phyloP scores from a whole-genome alignment of 495 filamentous ascomycete species.

The Astrocystis sublimbata region DNA sequence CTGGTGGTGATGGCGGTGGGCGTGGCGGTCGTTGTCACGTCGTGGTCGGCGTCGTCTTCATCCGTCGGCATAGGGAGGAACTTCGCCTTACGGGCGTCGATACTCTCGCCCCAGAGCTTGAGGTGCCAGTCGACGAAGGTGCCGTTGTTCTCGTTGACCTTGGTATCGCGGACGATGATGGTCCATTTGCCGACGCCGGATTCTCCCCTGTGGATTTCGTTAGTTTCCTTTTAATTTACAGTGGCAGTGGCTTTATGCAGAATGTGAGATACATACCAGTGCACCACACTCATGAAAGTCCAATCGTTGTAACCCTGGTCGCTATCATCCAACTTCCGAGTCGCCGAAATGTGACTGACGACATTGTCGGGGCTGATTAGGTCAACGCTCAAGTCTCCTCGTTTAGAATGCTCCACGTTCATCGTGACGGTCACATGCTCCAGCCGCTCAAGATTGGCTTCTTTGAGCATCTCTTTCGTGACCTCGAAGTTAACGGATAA shows the following conservation, averaged over 20 bases:
- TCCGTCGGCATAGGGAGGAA: constrained; percentile 82
- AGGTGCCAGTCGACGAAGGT: constrained; percentile 90
- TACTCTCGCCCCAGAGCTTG: constrained; percentile 87
- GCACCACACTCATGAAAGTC: constrained; percentile 98
- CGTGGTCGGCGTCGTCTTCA: constrained; percentile 80
- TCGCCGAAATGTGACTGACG: constrained; percentile 78
- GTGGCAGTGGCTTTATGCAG: constrained; percentile 20
- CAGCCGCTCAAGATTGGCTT: constrained; percentile 79
- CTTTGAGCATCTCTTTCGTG: constrained; percentile 69
- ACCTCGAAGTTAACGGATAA: constrained; percentile 76
- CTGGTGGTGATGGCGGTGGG: constrained; percentile 44
- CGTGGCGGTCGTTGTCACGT: constrained; percentile 48
- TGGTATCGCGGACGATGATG: constrained; percentile 82
- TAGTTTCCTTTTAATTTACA: too few relatives aligned
- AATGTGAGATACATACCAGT: constrained; percentile 77
- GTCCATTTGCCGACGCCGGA: constrained; percentile 85
- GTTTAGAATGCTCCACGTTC: constrained; percentile 83
- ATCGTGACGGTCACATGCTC: constrained; percentile 98
- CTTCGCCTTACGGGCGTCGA: constrained; percentile 68
- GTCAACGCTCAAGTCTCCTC: constrained; percentile 92
- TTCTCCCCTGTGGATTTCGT: constrained; percentile 71
- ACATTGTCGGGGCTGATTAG: constrained; percentile 80
- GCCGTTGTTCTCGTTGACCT: constrained; percentile 73
- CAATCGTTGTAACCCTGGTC: constrained; percentile 83
- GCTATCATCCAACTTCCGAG: constrained; percentile 64